A percentile compares a stretch with the other conserved stretches of the same genome.
phyloP scores from a whole-genome alignment of 495 filamentous ascomycete species.

The Bathelium albidoporum region DNA sequence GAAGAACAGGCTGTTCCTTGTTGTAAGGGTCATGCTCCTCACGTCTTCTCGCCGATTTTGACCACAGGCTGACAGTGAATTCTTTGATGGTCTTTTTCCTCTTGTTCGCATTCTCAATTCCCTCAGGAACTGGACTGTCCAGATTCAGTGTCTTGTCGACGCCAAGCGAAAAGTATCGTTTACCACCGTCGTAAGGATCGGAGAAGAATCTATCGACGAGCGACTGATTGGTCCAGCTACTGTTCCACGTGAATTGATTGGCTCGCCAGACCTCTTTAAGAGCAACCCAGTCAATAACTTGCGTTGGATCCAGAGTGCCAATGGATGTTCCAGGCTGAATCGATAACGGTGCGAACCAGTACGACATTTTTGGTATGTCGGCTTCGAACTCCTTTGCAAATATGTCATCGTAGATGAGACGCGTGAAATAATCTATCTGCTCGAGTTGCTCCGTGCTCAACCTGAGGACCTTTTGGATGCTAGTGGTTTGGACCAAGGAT shows the following conservation, averaged over 20 bases:
- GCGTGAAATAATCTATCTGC: conserved; percentile 56
- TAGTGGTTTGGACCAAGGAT: conserved; percentile 45
- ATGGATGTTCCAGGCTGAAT: conserved; percentile 9
- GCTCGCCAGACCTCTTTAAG: conserved; percentile 44
- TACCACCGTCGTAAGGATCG: conserved; percentile 64
- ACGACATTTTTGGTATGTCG: conserved; percentile 56
- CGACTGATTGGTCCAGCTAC: conserved; percentile 42
- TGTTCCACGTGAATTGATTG: conserved; percentile 44
- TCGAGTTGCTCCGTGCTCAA: conserved; percentile 36
- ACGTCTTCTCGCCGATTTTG: conserved; percentile 35
- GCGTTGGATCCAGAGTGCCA: background rate
- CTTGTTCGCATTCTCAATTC: conserved; percentile 36
- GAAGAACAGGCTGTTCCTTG: conserved; percentile 64
- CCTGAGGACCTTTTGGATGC: conserved; percentile 32
- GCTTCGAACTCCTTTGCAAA: conserved; percentile 78
- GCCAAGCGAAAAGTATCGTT: conserved; percentile 44
- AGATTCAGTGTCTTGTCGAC: conserved; percentile 41
- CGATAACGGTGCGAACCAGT: conserved; percentile 64
- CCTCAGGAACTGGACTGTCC: conserved; percentile 44
- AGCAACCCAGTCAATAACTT: conserved; percentile 56
- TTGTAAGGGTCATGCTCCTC: conserved; percentile 33
- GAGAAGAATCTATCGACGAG: conserved; percentile 58
- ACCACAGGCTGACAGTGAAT: conserved; percentile 51
- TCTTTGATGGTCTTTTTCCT: conserved; percentile 53
- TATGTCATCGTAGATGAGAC: conserved; percentile 69